Percentiles rank a stretch among this genome's conserved stretches.
phyloP scores from a whole-genome alignment of 2,329 filamentous ascomycete species.

The Laburnicola sp. region DNA sequence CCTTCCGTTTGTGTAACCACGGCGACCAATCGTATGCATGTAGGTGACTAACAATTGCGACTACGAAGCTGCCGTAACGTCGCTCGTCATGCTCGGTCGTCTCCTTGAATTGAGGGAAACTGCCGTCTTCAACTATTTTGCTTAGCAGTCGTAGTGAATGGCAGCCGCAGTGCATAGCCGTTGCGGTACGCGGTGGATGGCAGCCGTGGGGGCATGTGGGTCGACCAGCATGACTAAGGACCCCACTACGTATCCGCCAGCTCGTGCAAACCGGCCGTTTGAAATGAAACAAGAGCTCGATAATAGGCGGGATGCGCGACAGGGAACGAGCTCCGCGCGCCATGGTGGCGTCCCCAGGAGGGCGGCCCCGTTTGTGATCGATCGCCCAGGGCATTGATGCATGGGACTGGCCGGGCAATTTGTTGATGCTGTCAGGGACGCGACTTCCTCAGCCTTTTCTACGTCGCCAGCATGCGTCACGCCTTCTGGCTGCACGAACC shows the following conservation, averaged over 20 bases:
- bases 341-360: slow-evolving; percentile 23
- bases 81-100: too few species aligned
- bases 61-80: too few species aligned
- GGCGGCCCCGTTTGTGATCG: slow-evolving; percentile 36
- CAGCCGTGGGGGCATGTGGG: background rate
- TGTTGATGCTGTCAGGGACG: slow-evolving; percentile 25
- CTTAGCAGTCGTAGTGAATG: too few species aligned
- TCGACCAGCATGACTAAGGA: background rate
- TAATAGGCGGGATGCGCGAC: slow-evolving; percentile 31
- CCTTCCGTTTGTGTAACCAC: too few species aligned
- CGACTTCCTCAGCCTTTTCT: slow-evolving; percentile 22
- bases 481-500: slow-evolving; percentile 6
- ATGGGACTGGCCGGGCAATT: slow-evolving; percentile 20
- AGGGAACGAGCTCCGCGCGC: slow-evolving; percentile 26
- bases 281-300: slow-evolving; percentile 2
- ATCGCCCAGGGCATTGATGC: slow-evolving; percentile 14
- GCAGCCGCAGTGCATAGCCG: background rate
- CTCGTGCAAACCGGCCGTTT: background rate
- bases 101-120: too few species aligned
- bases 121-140: too few species aligned
- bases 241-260: background rate
- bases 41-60: too few species aligned
- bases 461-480: slow-evolving; percentile 27
- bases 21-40: too few species aligned
- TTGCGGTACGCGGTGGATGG: background rate